phyloP scores from a whole-genome alignment of 1,284 basidiomycete genomes.

The Xerocomus amazonicus region DNA sequence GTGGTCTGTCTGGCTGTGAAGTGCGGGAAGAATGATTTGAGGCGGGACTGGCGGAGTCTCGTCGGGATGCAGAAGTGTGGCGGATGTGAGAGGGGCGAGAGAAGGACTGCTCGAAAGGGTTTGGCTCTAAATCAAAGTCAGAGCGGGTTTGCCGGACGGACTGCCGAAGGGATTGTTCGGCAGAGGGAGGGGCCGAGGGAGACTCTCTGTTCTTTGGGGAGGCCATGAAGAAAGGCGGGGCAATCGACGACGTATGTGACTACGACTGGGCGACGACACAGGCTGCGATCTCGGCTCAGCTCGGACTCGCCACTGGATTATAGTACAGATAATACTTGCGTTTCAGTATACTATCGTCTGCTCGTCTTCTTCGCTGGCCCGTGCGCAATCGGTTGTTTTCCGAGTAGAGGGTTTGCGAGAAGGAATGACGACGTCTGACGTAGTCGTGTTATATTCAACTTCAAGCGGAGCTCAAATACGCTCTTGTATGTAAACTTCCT shows the following conservation, averaged over 20 bases:
- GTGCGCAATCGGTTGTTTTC: slow-evolving; percentile 30
- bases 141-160: slow-evolving; percentile 45
- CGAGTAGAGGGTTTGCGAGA: slow-evolving; percentile 33
- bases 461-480: slow-evolving; percentile 35
- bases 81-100: slow-evolving; percentile 53
- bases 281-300: slow-evolving; percentile 22
- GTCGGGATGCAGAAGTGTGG: slow-evolving; percentile 36
- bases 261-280: slow-evolving; percentile 28
- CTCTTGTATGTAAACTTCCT: slow-evolving; percentile 17
- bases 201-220: slow-evolving; percentile 27
- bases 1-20: slow-evolving; percentile 39
- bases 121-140: slow-evolving; percentile 85
- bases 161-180: slow-evolving; percentile 23
- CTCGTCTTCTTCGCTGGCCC: slow-evolving; percentile 27
- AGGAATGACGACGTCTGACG: slow-evolving; percentile 38
- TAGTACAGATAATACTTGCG: not conserved
- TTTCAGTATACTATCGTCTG: slow-evolving; percentile 2
- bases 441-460: slow-evolving; percentile 40
- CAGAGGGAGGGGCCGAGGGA: slow-evolving; percentile 16
- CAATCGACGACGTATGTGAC: not conserved
- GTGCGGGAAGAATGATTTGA: slow-evolving; percentile 38
- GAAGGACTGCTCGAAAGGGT: slow-evolving; percentile 96
- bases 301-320: slow-evolving; percentile 7
- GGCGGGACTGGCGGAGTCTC: slow-evolving; percentile 40
- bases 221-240: slow-evolving; percentile 18